A percentile compares a stretch with the other conserved stretches of the same genome.
These are phyloP conservation scores for Corchorus olitorius DNA, from an alignment of 345 rosid genomes.

Conservation along the genomic window DNA sequence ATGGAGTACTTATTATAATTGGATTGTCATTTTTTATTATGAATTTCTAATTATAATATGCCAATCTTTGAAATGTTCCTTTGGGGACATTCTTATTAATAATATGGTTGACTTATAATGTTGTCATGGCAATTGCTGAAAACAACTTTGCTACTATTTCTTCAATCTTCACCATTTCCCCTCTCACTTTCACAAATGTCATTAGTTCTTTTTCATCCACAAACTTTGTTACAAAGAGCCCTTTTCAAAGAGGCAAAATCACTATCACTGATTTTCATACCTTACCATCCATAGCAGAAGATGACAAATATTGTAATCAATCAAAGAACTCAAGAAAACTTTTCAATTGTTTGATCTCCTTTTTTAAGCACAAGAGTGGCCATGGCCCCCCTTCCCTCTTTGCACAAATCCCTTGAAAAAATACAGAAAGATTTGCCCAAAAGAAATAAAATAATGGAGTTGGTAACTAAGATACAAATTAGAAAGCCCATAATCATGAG, in stretches of 20 bases:
- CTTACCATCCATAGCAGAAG: background rate
- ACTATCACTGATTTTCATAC: background rate
- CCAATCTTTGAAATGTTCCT: too few species aligned
- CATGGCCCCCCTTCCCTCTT: background rate
- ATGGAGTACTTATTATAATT: too few species aligned
- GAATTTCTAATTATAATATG: too few species aligned
- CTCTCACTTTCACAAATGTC: background rate
- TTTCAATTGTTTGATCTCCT: background rate
- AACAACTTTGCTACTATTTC: too few species aligned
- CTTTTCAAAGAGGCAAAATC: background rate
- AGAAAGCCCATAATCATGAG: background rate
- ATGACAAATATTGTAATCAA: background rate
- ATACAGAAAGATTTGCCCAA: background rate
- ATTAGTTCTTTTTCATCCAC: background rate
- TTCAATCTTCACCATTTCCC: too few species aligned
- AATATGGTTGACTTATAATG: too few species aligned
- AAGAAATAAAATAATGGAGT: slow-evolving; percentile 19
- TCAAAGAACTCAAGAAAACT: background rate
- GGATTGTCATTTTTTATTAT: too few species aligned
- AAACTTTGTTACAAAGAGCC: background rate
- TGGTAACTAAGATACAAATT: slow-evolving; percentile 21
- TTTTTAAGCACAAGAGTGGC: background rate
- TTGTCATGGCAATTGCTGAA: too few species aligned
- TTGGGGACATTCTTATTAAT: too few species aligned
- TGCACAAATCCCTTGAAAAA: background rate